Conservation (phyloP, 2,329 filamentous ascomycete genomes). For the Neofusicoccum parvum region DNA sequence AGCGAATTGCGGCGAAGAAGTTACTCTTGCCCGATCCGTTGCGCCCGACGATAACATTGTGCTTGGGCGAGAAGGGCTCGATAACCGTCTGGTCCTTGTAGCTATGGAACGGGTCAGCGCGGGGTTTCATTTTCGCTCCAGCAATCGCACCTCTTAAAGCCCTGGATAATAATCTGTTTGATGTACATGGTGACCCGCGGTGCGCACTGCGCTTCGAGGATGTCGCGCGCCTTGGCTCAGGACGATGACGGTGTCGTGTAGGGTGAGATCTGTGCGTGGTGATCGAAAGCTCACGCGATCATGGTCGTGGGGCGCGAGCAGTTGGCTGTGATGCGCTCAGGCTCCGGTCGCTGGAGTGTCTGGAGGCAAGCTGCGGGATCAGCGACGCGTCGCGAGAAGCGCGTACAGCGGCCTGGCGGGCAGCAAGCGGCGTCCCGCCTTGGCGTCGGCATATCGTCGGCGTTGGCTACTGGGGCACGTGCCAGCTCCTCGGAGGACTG, state of each 20-base stretch:
- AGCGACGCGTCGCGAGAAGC: slow-evolving; percentile 18
- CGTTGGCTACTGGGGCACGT: not conserved
- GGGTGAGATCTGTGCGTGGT: not conserved
- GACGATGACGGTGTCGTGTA: not conserved
- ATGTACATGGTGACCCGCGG: slow-evolving; percentile 74
- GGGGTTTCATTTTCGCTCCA: not conserved
- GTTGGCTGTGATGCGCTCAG: not conserved
- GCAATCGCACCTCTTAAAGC: slow-evolving; percentile 85
- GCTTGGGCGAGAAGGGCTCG: slow-evolving; percentile 95
- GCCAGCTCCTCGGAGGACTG: not conserved
- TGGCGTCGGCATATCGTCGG: slow-evolving; percentile 2
- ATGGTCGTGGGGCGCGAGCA: slow-evolving; percentile 4
- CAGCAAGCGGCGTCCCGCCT: not conserved
- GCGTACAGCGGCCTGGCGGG: not conserved
- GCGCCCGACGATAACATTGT: slow-evolving; percentile 97
- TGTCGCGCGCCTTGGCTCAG: slow-evolving; percentile 1
- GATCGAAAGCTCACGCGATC: slow-evolving; percentile 8
- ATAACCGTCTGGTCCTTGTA: slow-evolving; percentile 99
- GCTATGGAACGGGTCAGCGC: slow-evolving; percentile 52
- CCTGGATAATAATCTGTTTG: slow-evolving; percentile 99
- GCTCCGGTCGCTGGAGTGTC: not conserved
- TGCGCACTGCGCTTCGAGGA: not conserved
- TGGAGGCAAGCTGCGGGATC: slow-evolving; percentile 13
- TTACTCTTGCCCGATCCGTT: slow-evolving; percentile 99
- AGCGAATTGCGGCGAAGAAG: slow-evolving; percentile 98